Evolutionary conservation across 257 asterid genomes (phyloP).

Genomic region (Haberlea rhodopensis): DNA sequence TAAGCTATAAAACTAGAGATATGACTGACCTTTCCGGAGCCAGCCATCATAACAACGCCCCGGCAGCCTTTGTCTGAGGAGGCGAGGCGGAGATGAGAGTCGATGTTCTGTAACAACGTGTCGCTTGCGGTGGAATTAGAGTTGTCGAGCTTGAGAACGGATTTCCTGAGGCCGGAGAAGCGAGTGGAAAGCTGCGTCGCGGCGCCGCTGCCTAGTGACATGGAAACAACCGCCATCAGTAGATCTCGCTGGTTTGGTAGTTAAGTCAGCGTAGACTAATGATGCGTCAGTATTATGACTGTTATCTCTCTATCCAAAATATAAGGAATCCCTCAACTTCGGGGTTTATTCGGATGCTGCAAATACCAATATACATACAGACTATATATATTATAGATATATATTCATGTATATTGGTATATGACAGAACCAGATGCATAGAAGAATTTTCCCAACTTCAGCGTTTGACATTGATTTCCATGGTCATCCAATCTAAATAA

Average conservation of each 20-base stretch:
- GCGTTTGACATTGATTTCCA: too few relatives aligned
- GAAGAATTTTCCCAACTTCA: too few relatives aligned
- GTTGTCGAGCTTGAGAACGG: constrained; percentile 58
- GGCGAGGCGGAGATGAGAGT: constrained; percentile 54
- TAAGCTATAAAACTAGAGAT: background rate
- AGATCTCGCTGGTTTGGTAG: background rate
- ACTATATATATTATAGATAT: too few relatives aligned
- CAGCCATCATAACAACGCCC: constrained; percentile 79
- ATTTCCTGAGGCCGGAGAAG: constrained; percentile 66
- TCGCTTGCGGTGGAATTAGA: constrained; percentile 46
- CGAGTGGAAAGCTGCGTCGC: constrained; percentile 31
- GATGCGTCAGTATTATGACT: background rate
- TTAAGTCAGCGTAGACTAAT: background rate
- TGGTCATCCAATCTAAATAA: too few relatives aligned
- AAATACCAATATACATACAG: too few relatives aligned
- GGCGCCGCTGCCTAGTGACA: constrained; percentile 33
- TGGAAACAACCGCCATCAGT: constrained; percentile 38
- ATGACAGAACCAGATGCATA: too few relatives aligned
- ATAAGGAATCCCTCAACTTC: too few relatives aligned
- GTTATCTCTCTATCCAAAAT: background rate
- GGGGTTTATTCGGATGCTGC: too few relatives aligned
- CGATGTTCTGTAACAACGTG: constrained; percentile 46
- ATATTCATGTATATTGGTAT: too few relatives aligned
- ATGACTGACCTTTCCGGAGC: constrained; percentile 74
- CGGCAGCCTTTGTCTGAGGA: constrained; percentile 51